Base-by-base conservation (phyloP, 228 moss, liverwort and hornwort species). In the Sphagnum fallax region DNA sequence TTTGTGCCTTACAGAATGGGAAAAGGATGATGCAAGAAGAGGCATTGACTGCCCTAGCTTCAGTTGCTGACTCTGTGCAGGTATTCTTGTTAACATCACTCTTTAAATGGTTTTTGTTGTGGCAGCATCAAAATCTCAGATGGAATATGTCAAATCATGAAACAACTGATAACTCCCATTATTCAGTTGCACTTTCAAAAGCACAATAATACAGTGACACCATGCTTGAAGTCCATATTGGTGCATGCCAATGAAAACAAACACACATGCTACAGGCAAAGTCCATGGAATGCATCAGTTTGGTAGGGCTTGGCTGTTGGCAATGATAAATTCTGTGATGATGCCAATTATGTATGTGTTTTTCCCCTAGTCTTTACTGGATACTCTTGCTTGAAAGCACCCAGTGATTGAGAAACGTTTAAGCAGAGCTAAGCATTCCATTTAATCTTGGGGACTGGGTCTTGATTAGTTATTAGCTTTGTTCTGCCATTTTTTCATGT, bases 21-120 rank as follows among this genome's bases (percentile, higher is more conserved):
- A 98, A 94, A 84, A 87, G 90, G 72, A 98, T 98, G 98, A 94
- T 98, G 60, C 98, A 98, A 77, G 98, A 98, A 83, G 98, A 94
- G n/a, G 98, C 98, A 53, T 68, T 98, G 75, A 98, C 98, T 61
- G 98, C 98, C 62, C 81, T 98, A 48, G 98, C 98, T 67, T 98
- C 98, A 61, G 98, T 94, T 65, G 98, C 98, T 4, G 98, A 98
- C 74, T 94, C 98, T 64, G 93, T 94, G 6, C 98, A 98, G 91
- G 97, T 98, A 83, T 18, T 5, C 32, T 32, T 32, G 32, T 32
- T 32, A 32, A 32, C 32, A 32, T 32, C 32, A 32, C 32, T 32
- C 32, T 32, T 32, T 32, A 32, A 32, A 32, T 32, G 32, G 32
- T 32, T 32, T 32, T 32, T 62, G 10, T 16, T 4, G 8, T 16